A percentile compares a stretch with the other conserved stretches of the same genome.
These are phyloP conservation scores for Colletotrichum sp. DNA, from an alignment of 2,329 filamentous ascomycete species.

Conservation along the genomic window DNA sequence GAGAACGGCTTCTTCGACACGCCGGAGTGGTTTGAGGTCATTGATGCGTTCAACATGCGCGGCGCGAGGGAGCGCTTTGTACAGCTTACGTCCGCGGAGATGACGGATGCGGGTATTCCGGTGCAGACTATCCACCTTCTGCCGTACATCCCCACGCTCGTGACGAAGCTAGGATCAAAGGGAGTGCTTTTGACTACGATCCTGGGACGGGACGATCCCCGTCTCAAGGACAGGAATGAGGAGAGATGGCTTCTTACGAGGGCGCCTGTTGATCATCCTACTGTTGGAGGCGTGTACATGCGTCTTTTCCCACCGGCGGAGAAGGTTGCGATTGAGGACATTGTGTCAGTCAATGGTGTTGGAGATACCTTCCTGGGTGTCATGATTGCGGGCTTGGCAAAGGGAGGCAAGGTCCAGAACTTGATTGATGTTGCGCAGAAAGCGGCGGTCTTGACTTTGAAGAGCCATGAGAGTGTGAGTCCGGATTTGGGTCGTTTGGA, in stretches of 20 bases:
- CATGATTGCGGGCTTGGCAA: constrained; percentile 77
- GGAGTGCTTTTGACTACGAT: constrained; percentile 80
- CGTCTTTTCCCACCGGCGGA: constrained; percentile 70
- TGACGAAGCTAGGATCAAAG: constrained; percentile 80
- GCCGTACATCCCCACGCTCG: constrained; percentile 83
- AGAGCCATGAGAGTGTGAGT: constrained; percentile 76
- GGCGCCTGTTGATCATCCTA: constrained; percentile 53
- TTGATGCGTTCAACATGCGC: constrained; percentile 78
- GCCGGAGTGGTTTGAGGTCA: constrained; percentile 76
- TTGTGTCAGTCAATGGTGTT: constrained; percentile 91
- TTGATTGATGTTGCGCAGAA: constrained; percentile 81
- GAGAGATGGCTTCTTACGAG: constrained; percentile 76
- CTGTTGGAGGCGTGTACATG: constrained; percentile 84
- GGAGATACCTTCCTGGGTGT: constrained; percentile 93
- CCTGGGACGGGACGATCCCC: constrained; percentile 69
- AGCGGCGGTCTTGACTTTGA: constrained; percentile 80
- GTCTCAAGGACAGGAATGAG: constrained; percentile 65
- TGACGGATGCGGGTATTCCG: constrained; percentile 83
- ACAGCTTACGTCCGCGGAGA: constrained; percentile 64
- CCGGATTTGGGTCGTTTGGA: constrained; percentile 54
- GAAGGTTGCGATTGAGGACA: constrained; percentile 61
- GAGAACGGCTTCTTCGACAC: constrained; percentile 71
- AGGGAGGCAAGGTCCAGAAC: constrained; percentile 59
- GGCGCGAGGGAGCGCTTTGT: constrained; percentile 75
- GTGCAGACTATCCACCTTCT: constrained; percentile 84